Evolutionary conservation across 352 stramenopile species (phyloP), one percentile per base, ranked within the genome.

Genomic region (Globisporangium carolinianum): DNA sequence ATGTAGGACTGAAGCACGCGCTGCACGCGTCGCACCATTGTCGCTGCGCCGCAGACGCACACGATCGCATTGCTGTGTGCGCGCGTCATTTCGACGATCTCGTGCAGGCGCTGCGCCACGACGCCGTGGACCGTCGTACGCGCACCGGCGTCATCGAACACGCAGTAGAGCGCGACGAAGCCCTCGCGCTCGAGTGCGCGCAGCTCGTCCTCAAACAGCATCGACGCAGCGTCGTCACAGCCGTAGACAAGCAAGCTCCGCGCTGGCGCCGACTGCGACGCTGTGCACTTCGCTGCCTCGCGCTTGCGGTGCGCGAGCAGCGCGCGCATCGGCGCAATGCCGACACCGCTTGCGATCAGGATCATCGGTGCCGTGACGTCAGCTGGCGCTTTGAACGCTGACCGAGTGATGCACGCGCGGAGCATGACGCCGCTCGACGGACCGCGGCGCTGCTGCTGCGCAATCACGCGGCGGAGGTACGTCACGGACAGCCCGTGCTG

Each of bases 321-420:
- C 15, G 66, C 68, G 35, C 69, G 89, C 69, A 77, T 75, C 71
- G 95, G 90, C 38, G 92, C 93, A 32, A 98, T 77, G 5, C 96
- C 94, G 8, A 95, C 97, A 36, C 95, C 94, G 42, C 91, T 95
- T 37, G 90, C 87, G 58, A 98, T 93, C 54, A 85, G 59, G 8
- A 98, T 79, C 58, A 98, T 83, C 6, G 96, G 95, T 18, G 67
- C 82, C 18, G 73, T 53, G 0, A 69, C 10, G 57, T 97, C 76
- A 9, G 63, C 54, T 1, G 93, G 92, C 7, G 98, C 64, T 51
- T 90, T 86, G 66, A 98, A 98, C 0, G 78, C 89, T 1, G 94
- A 98, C 10, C 81, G 71, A 9, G 80, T 73, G 43, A 97, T 66
- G 67, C 96, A 97, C 0, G 90, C 91, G 62, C 51, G 95, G 39